These are phyloP conservation scores for Mycena leptocephala DNA, from an alignment of 768 basidiomycete species.

Conservation along the genomic window DNA sequence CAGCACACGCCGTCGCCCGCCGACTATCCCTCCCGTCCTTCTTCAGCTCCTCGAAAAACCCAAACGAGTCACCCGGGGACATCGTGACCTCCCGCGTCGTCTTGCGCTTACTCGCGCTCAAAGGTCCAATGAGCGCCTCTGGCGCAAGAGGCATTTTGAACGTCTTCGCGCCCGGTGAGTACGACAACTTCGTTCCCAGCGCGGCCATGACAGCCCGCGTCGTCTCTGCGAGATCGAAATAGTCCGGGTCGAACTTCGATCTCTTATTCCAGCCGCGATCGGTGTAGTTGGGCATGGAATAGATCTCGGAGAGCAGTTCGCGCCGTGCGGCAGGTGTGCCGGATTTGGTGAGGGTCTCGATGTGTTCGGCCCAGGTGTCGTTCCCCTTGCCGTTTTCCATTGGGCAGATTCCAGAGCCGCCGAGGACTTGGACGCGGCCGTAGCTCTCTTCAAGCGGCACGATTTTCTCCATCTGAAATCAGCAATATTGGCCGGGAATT, in stretches of 20 bases:
- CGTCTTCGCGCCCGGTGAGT: constrained; percentile 37
- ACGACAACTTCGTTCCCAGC: constrained; percentile 40
- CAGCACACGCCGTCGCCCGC: constrained; percentile 40
- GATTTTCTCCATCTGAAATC: constrained; percentile 41
- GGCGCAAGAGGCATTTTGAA: constrained; percentile 38
- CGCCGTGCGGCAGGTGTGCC: constrained; percentile 32
- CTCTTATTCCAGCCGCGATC: constrained; percentile 35
- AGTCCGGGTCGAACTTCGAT: constrained; percentile 36
- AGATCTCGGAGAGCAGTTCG: constrained; percentile 40
- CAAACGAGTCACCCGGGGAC: constrained; percentile 26
- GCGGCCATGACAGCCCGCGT: constrained; percentile 35
- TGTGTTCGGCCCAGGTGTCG: constrained; percentile 35
- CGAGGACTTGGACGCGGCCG: constrained; percentile 42
- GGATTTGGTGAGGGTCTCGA: constrained; percentile 27
- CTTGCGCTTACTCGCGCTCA: constrained; percentile 24
- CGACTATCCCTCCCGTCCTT: constrained; percentile 39
- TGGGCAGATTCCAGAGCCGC: constrained; percentile 45
- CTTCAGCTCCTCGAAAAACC: constrained; percentile 42
- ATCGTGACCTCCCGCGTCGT: constrained; percentile 32
- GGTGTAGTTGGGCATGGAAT: constrained; percentile 39
- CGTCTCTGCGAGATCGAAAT: constrained; percentile 39
- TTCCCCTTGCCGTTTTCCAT: constrained; percentile 42
- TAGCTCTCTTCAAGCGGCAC: constrained; percentile 39
- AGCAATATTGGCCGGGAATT: neutral
- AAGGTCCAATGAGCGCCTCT: constrained; percentile 20